Evolutionary conservation across 1,139 yeast genomes (phyloP).

Genomic region (Sugiyamaella grinbergsii): DNA sequence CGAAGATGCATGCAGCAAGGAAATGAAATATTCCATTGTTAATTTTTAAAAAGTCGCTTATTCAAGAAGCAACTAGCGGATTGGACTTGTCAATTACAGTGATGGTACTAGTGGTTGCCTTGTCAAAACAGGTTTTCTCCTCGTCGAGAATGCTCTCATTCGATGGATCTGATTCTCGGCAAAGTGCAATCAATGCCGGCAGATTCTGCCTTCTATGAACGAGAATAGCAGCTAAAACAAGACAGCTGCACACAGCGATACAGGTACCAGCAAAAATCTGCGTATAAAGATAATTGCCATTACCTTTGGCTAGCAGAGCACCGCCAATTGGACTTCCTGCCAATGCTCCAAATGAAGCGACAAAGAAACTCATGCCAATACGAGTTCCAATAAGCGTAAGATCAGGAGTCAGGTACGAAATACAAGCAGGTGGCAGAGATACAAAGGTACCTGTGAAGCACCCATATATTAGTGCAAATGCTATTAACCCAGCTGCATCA

Average conservation of each 20-base stretch:
- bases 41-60: too few species aligned
- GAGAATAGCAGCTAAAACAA: constrained; percentile 64
- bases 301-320: constrained; percentile 41
- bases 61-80: too few species aligned
- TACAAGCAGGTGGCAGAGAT: constrained; percentile 48
- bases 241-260: constrained; percentile 36
- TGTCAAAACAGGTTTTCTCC: not conserved
- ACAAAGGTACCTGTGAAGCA: constrained; percentile 51
- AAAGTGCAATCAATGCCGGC: not conserved
- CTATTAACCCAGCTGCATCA: constrained; percentile 49
- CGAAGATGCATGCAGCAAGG: too few species aligned
- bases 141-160: not conserved
- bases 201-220: constrained; percentile 3
- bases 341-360: constrained; percentile 56
- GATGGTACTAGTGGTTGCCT: not conserved
- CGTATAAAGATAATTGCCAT: constrained; percentile 29
- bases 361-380: constrained; percentile 61
- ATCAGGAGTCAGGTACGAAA: constrained; percentile 55
- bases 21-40: too few species aligned
- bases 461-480: constrained; percentile 51
- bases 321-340: constrained; percentile 58
- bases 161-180: not conserved
- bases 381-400: constrained; percentile 45
- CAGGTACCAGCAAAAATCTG: constrained; percentile 32
- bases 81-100: not conserved